Base-by-base conservation (phyloP, 192 early-diverging fungal genomes). In the Coemansia sp. region DNA sequence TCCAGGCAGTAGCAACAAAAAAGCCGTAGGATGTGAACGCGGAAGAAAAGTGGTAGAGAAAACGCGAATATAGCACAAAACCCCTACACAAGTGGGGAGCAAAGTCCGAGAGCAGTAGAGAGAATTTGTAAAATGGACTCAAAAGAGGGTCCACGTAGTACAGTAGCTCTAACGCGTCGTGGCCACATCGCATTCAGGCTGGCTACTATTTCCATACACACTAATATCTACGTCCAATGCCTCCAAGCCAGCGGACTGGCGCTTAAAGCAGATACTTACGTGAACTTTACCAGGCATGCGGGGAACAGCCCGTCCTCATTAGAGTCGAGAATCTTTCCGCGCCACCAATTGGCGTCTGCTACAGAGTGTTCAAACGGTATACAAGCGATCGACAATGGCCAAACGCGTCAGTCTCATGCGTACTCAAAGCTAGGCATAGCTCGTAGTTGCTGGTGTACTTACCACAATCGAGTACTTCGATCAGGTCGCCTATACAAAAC, bases 291-390 rank as follows among this genome's bases (percentile, higher is more conserved):
- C 57, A 86, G 69, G 40, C 85, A 86, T 2, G 85, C 80, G 46
- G 85, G 85, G 57, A 86, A 86, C 53, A 83, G 72, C 5, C 85
- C 85, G 46, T 80, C 81, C 69, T 78, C 75, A 49, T 73, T 70
- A 29, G 81, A 81, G 65, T 68, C 71, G 38, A 73, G 55, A 40
- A 80, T 83, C 60, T 71, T 76, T 52, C 85, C 85, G 31, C 78
- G 72, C 85, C 85, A 86, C 85, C 85, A 86, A 71, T 86, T 86
- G 31, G 85, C 78, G 64, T 86, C 85, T 16, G 83, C 81, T 80
- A 80, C 67, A 73, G 20, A 7, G 39, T 16, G 57, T 15, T 24
- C 50, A 22, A 33, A 55, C 36, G 15, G 41, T 11, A 18, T 22
- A 34, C 33, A 50, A 50, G 39, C 27, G 16, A 11, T 43, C 34